These are phyloP conservation scores for Vigna hirtella DNA, from an alignment of 306 rosid species.

Conservation along the genomic window DNA sequence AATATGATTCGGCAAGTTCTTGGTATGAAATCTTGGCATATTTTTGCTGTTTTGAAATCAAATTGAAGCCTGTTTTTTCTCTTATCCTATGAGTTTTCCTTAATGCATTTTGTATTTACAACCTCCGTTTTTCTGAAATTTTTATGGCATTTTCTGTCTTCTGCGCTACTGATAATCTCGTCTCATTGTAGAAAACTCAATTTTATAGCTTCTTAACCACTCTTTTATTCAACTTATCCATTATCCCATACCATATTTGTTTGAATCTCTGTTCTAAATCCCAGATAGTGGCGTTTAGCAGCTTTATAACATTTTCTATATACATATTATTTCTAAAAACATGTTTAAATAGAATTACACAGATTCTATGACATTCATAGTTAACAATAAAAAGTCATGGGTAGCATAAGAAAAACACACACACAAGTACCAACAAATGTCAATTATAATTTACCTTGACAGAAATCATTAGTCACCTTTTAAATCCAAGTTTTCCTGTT, in stretches of 20 bases:
- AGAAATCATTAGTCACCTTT: no score
- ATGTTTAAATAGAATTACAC: no score
- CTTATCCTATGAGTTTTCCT: slow-evolving; percentile 11
- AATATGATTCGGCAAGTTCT: slow-evolving; percentile 71
- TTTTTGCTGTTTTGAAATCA: slow-evolving; percentile 27
- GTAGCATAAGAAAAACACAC: no score
- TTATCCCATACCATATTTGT: not conserved
- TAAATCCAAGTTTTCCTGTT: no score
- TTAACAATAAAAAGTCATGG: no score
- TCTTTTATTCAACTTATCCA: not conserved
- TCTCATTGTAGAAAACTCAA: slow-evolving; percentile 19
- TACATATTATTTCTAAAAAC: no score
- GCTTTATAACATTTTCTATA: no score
- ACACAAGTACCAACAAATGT: no score
- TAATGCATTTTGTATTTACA: not conserved
- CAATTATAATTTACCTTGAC: no score
- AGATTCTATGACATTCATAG: no score
- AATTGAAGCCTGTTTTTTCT: not conserved
- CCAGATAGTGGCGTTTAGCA: no score
- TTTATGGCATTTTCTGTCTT: not conserved
- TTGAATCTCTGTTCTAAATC: not conserved
- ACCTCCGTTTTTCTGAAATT: slow-evolving; percentile 10
- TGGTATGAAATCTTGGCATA: slow-evolving; percentile 54
- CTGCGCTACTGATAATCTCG: not conserved
- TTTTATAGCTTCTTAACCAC: not conserved